phyloP scores from a whole-genome alignment of 352 stramenopile species.

The Globisporangium sylvaticum region DNA sequence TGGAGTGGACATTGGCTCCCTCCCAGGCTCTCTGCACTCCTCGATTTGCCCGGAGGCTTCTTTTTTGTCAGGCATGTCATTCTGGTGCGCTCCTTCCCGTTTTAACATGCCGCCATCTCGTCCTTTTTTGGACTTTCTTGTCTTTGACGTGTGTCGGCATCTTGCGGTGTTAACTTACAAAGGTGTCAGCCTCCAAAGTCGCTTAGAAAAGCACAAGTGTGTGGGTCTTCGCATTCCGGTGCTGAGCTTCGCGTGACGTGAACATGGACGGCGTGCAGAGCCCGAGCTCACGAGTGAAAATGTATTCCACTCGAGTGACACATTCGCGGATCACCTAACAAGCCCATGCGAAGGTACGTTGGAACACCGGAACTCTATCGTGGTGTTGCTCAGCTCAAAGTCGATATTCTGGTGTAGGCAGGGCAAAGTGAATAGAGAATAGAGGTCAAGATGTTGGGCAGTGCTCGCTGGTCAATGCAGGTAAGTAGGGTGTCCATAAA shows the following conservation, averaged over 20 bases:
- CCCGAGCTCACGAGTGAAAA: background rate
- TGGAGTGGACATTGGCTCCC: too few relatives aligned
- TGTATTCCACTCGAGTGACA: too few relatives aligned
- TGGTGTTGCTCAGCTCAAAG: too few relatives aligned
- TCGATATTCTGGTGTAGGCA: too few relatives aligned
- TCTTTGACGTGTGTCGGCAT: background rate
- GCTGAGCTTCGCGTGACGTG: background rate
- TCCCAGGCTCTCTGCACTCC: background rate
- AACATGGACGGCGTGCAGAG: background rate
- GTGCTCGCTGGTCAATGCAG: too few relatives aligned
- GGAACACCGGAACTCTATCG: too few relatives aligned
- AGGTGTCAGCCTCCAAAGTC: background rate
- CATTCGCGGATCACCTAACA: background rate
- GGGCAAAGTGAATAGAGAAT: too few relatives aligned
- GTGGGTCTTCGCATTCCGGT: background rate
- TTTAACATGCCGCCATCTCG: background rate
- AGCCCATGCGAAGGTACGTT: too few relatives aligned
- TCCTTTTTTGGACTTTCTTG: background rate
- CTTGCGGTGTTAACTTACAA: background rate
- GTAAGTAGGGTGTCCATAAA: too few relatives aligned
- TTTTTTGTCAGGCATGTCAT: background rate
- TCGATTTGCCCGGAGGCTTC: background rate
- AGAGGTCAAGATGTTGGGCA: too few relatives aligned
- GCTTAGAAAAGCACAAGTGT: background rate
- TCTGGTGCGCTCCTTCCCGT: background rate